phyloP scores from a whole-genome alignment of 2,329 filamentous ascomycete genomes.

The Aureobasidium lini region DNA sequence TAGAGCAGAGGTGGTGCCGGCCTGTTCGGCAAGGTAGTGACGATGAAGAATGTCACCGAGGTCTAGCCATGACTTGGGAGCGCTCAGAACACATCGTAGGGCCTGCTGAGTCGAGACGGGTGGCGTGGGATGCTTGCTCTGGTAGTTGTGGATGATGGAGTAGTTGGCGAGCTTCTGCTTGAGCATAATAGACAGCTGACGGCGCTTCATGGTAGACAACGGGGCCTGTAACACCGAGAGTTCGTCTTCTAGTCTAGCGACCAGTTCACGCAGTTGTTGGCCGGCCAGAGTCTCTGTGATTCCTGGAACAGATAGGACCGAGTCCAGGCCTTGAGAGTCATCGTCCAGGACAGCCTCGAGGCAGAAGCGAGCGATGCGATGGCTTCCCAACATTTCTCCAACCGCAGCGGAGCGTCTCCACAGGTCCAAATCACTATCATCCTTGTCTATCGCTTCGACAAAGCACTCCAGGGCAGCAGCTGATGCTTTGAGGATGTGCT shows the following conservation, averaged over 20 bases:
- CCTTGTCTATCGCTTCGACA: conserved; percentile 55
- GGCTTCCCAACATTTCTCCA: conserved; percentile 49
- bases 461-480: conserved; percentile 46
- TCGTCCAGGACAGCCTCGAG: conserved; percentile 56
- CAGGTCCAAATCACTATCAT: conserved; percentile 56
- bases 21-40: conserved; percentile 23
- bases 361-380: conserved; percentile 53
- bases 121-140: not conserved
- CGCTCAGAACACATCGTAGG: conserved; percentile 19
- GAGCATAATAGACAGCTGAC: conserved; percentile 45
- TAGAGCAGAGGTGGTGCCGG: conserved; percentile 17
- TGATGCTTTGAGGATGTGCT: conserved; percentile 27
- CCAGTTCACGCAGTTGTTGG: conserved; percentile 43
- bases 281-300: conserved; percentile 48
- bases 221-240: conserved; percentile 48
- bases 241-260: conserved; percentile 46
- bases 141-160: conserved; percentile 31
- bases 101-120: not conserved
- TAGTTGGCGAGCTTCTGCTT: conserved; percentile 49
- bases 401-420: conserved; percentile 56
- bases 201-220: conserved; percentile 41
- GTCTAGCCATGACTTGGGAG: conserved; percentile 26
- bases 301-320: conserved; percentile 49
- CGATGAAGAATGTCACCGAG: conserved; percentile 25
- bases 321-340: conserved; percentile 50